A percentile compares a stretch with the other conserved stretches of the same genome.
These are phyloP conservation scores for Iberis pinnata DNA, from an alignment of 345 rosid genomes.

Conservation along the genomic window DNA sequence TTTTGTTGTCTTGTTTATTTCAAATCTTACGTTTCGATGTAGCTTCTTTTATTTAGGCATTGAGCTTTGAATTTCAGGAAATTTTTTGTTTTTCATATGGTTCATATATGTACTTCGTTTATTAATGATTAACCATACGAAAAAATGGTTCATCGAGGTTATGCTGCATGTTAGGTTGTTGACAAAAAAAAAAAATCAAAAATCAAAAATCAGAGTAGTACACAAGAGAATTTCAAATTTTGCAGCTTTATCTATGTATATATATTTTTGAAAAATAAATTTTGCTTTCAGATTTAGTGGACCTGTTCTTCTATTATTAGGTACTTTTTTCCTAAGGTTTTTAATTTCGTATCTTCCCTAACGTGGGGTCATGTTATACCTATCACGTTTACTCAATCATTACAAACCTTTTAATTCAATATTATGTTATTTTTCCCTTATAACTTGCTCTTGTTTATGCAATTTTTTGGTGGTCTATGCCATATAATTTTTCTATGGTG, in stretches of 20 bases:
- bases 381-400: conserved; percentile 17
- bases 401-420: conserved; percentile 9
- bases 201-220: neutral
- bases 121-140: neutral
- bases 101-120: neutral
- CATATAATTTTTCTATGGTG: neutral
- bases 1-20: no score
- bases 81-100: neutral
- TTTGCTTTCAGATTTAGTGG: conserved; percentile 33
- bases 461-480: neutral
- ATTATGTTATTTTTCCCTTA: neutral
- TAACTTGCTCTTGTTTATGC: neutral
- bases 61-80: no score
- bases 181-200: conserved; percentile 11
- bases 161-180: conserved; percentile 24
- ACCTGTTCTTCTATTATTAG: conserved; percentile 38
- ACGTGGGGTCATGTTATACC: conserved; percentile 36
- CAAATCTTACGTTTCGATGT: no score
- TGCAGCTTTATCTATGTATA: conserved; percentile 25
- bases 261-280: conserved; percentile 22
- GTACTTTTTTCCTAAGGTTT: conserved; percentile 29
- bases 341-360: conserved; percentile 23
- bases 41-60: no score
- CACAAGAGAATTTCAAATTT: conserved; percentile 20
- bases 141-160: conserved; percentile 8